These are phyloP conservation scores for Penicillium ucsense DNA, from an alignment of 495 filamentous ascomycete genomes.

Conservation along the genomic window DNA sequence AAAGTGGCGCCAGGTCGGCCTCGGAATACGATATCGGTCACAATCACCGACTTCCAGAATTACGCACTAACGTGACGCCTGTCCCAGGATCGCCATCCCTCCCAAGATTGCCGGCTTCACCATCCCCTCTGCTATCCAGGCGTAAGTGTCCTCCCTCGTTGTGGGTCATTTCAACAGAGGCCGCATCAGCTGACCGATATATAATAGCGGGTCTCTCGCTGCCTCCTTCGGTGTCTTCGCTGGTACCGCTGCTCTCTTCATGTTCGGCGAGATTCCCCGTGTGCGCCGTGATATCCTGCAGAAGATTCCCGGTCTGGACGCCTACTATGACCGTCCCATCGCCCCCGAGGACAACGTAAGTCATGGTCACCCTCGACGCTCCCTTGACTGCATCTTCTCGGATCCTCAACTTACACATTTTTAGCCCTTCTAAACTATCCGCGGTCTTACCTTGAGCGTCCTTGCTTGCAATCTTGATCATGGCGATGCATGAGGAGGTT, in stretches of 20 bases:
- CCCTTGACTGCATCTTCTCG: not conserved
- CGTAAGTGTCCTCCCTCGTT: constrained; percentile 31
- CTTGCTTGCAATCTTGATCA: not conserved
- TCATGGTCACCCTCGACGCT: not conserved
- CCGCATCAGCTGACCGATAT: not conserved
- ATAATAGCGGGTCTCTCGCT: constrained; percentile 41
- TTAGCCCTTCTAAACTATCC: constrained; percentile 35
- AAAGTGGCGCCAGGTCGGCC: too few species aligned
- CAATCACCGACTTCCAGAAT: too few species aligned
- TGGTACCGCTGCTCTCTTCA: constrained; percentile 56
- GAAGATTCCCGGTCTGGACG: constrained; percentile 52
- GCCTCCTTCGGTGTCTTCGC: constrained; percentile 51
- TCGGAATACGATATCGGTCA: too few species aligned
- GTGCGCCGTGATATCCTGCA: constrained; percentile 57
- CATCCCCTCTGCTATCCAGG: constrained; percentile 28
- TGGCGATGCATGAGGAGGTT: constrained; percentile 2
- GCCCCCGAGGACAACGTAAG: constrained; percentile 56
- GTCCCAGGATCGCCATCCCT: constrained; percentile 40
- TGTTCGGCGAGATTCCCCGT: constrained; percentile 61
- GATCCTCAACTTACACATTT: constrained; percentile 13
- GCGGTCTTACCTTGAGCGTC: constrained; percentile 4
- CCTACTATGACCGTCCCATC: constrained; percentile 47
- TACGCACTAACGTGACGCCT: too few species aligned
- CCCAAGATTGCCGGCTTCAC: constrained; percentile 44
- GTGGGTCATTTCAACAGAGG: too few species aligned